Percentiles rank a stretch among this genome's conserved stretches.
These are phyloP conservation scores for Aspergillus versicolor DNA, from an alignment of 2,329 filamentous ascomycete species.

Conservation along the genomic window DNA sequence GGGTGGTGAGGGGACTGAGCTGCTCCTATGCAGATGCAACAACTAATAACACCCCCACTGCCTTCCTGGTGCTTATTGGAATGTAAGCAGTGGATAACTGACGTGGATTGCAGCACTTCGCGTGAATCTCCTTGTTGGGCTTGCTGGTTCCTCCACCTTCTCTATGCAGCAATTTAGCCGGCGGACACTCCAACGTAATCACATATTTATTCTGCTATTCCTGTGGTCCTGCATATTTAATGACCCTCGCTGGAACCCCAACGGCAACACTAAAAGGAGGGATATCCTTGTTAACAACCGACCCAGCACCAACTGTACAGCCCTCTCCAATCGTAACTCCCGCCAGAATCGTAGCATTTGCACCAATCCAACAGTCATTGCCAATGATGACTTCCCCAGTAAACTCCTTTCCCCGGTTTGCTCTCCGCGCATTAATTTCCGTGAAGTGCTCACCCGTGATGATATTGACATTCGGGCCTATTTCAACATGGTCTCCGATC, in stretches of 20 bases:
- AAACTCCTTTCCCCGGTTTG: constrained; percentile 43
- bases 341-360: constrained; percentile 44
- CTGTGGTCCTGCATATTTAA: background rate
- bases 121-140: too few species aligned
- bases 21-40: too few species aligned
- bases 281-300: constrained; percentile 40
- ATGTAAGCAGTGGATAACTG: too few species aligned
- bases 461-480: constrained; percentile 52
- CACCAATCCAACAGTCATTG: constrained; percentile 52
- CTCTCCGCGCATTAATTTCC: constrained; percentile 44
- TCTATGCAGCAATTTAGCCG: background rate
- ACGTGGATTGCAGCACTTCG: too few species aligned
- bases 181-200: too few species aligned
- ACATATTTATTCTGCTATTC: too few species aligned
- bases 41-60: too few species aligned
- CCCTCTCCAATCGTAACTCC: constrained; percentile 45
- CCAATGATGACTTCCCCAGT: constrained; percentile 49
- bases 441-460: constrained; percentile 52
- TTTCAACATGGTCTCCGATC: constrained; percentile 51
- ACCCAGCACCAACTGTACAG: constrained; percentile 40
- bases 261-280: constrained; percentile 31
- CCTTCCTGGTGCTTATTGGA: too few species aligned
- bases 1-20: too few species aligned
- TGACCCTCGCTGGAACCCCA: constrained; percentile 20
- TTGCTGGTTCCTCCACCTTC: background rate